phyloP scores from a whole-genome alignment of 108 stramenopile genomes.

The Stephanodiscus minutulus region DNA sequence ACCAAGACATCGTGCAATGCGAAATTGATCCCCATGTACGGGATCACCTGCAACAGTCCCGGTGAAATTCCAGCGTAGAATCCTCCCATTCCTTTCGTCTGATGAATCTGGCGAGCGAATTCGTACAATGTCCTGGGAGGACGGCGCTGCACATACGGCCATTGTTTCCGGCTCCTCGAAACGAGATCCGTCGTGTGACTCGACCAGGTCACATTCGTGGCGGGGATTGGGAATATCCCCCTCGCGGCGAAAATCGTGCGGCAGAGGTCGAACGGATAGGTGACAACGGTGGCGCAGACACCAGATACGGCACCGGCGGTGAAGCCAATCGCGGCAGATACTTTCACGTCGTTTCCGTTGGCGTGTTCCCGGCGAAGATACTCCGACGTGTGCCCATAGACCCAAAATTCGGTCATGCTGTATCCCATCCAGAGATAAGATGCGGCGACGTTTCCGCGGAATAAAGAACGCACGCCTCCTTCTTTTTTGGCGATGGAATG shows the following conservation, averaged over 20 bases:
- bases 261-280: constrained; percentile 93
- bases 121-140: constrained; percentile 64
- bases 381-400: constrained; percentile 57
- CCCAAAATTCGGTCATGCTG: constrained; percentile 86
- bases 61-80: constrained; percentile 88
- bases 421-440: constrained; percentile 93
- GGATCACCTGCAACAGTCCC: constrained; percentile 82
- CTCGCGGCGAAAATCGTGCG: constrained; percentile 91
- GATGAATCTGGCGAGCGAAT: constrained; percentile 66
- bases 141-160: constrained; percentile 20
- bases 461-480: constrained; percentile 76
- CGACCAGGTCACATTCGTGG: constrained; percentile 51
- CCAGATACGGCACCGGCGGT: constrained; percentile 83
- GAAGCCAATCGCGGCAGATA: constrained; percentile 52
- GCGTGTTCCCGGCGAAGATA: constrained; percentile 21
- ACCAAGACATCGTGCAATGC: constrained; percentile 81
- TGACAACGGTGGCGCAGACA: constrained; percentile 75
- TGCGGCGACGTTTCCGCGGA: constrained; percentile 92
- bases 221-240: constrained; percentile 54
- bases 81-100: constrained; percentile 64
- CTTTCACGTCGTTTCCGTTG: constrained; percentile 12
- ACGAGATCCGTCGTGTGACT: constrained; percentile 19
- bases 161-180: constrained; percentile 23
- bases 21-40: constrained; percentile 96
- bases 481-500: constrained; percentile 67